Evolutionary conservation across 2,329 filamentous ascomycete species (phyloP), one percentile per base, ranked within the genome.

Genomic region (Parafenestella ontariensis): DNA sequence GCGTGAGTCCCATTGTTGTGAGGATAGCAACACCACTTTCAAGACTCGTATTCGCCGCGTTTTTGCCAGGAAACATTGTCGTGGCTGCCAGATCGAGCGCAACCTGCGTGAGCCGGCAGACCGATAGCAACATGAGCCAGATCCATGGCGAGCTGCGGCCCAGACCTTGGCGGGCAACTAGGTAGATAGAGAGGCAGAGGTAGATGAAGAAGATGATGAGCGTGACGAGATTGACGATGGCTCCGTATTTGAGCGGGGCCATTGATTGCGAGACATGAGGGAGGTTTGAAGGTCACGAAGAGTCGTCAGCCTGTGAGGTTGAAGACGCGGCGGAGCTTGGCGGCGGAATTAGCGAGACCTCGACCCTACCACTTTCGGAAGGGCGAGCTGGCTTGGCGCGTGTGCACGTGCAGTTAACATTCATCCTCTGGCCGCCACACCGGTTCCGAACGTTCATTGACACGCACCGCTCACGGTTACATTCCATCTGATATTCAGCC

Each of bases 71-170:
- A 47, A 56, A 72, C 51, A 72, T 55, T 29, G 64, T 61, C 7
- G 72, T 74, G 17, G 71, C 68, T 20, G 71, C 71, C 57, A 74
- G 60, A 72, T 74, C 71, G 49, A 74, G 63, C 13, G 71, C 61
- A 3, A 74, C 70, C 65, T 71, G 72, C 18, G 66, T 65, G 28
- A 74, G 68, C 31, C 72, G 72, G 53, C 71, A 74, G 39, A 73
- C 59, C 41, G 65, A 58, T 11, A 74, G 49, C 31, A 71, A 40
- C 53, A 62, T 62, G 40, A 74, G 56, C 62, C 71, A 74, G 31
- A 74, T 64, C 72, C 72, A 74, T 52, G 72, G 69, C 46, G 62
- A 65, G 43, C 66, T 73, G 50, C 68, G 70, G 34, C 71, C 71
- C 8, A 74, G 60, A 15, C 72, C 72, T 46, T 72, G 70, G 41